Evolutionary conservation across 1,139 yeast genomes (phyloP), one percentile per base, ranked within the genome.

Genomic region (Nakaseomyces uthaithaninus): DNA sequence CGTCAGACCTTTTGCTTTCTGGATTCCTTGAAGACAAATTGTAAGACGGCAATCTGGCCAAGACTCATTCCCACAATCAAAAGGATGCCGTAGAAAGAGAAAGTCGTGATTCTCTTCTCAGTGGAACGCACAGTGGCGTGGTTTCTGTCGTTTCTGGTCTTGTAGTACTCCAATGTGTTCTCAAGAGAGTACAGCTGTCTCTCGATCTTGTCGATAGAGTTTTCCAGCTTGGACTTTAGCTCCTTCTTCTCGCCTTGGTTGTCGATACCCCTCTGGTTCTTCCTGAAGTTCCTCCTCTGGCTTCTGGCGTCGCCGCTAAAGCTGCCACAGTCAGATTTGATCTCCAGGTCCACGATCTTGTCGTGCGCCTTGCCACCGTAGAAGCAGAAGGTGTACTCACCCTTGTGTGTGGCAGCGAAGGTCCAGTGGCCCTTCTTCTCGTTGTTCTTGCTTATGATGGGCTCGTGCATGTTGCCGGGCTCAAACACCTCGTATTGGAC

Each of bases 381-480:
- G 68, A 91, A 87, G 65, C 98, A 91, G 62, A 91, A 82, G 61
- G 84, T 86, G 66, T 89, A 91, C 62, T 91, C 97, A 26, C 98
- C 98, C 30, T 65, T 62, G 34, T 60, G 52, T 35, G 75, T 77
- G 18, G 91, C 95, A 23, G 67, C 68, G 60, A 89, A 78, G 4
- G 75, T 70, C 69, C 82, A 84, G 54, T 89, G 95, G 2, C 94
- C 95, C 59, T 85, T 94, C 62, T 86, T 75, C 58, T 80, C 80
- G 53, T 79, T 79, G 40, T 70, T 67, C 42, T 81, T 84, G 27
- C 69, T 64, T 39, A 74, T 72, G 33, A 83, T 65, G 6, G 75
- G 66, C 6, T 50, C 45, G 7, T 47, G 37, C 39, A 70, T 71
- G 19, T 77, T 78, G 40, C 71, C 68, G 11, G 97, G 96, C 18